Conservation (phyloP, 345 rosid species). For the Gossypium turneri region DNA sequence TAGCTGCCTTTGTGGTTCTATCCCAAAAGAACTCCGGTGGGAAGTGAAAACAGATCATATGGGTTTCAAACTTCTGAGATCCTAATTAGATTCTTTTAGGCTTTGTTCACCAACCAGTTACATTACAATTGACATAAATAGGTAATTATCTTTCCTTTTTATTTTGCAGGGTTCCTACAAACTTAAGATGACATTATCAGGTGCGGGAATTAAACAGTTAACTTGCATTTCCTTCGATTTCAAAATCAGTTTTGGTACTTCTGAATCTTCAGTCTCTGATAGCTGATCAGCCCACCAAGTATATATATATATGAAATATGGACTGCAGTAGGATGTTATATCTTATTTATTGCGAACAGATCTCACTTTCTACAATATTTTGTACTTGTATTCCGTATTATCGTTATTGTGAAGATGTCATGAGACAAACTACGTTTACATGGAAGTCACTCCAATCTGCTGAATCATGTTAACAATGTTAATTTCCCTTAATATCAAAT, state of each 20-base stretch:
- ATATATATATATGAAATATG: background rate
- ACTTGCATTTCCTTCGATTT: conserved; percentile 58
- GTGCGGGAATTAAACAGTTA: conserved; percentile 20
- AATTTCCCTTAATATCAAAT: too few species aligned
- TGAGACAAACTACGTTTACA: background rate
- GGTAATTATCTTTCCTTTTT: background rate
- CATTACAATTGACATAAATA: background rate
- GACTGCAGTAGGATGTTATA: background rate
- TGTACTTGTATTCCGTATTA: background rate
- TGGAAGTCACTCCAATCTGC: background rate
- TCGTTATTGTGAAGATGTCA: background rate
- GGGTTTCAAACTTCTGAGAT: background rate
- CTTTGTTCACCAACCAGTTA: background rate
- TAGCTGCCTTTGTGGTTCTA: background rate
- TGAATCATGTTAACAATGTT: background rate
- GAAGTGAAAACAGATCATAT: background rate
- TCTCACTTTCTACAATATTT: background rate
- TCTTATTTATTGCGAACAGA: background rate
- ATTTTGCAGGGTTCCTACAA: conserved; percentile 43
- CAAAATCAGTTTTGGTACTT: conserved; percentile 27
- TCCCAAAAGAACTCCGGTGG: background rate
- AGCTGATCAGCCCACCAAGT: background rate
- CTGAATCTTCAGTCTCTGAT: conserved; percentile 15
- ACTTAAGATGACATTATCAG: conserved; percentile 38
- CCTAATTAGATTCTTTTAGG: background rate